Base-by-base conservation (phyloP, 371 early-diverging fungal genomes). In the Haplosporangium sp. region DNA sequence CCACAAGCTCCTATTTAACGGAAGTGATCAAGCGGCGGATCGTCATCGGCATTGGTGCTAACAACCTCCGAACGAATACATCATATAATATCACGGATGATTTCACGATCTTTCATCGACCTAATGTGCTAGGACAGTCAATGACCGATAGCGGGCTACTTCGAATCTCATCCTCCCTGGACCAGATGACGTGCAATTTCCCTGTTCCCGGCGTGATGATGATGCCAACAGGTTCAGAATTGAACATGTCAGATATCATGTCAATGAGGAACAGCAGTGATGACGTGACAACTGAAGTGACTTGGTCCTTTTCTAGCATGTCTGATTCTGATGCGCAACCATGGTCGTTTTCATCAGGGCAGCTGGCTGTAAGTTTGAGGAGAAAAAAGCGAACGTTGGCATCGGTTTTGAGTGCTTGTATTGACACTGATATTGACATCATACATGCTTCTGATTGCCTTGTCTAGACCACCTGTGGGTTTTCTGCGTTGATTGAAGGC, bases 81-180 rank as follows among this genome's bases (percentile, higher is more conserved):
- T 64, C 68, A 18, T 79, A 79, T 53, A 79, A 79, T 41, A 48
- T 79, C 59, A 72, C 69, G 29, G 79, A 72, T 23, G 79, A 79
- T 18, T 59, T 53, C n/a, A 57, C 65, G n/a, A 62, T 58, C 0
- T 55, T 79, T 41, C 58, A 64, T 50, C 54, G 18, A 1, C 65
- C 68, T 0, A 65, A 55, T 0, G 21, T 42, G 6, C 61, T 79
- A 46, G 61, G 76, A 14, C 63, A 59, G 1, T 59, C 76, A 2
- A 76, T 70, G 71, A 66, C 55, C 41, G 67, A 70, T 42, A 67
- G 67, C 43, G 67, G 69, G 38, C 48, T 67, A 10, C 12, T 79
- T 0, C 55, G 37, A 42, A 43, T 72, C 18, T 61, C 65, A 2
- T 50, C 79, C 0, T 54, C 55, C 7, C 23, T 79, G 36, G 53